A percentile compares a stretch with the other conserved stretches of the same genome.
Evolutionary conservation across 1,139 yeast species (phyloP).

Genomic region (Waltiozyma sp.): DNA sequence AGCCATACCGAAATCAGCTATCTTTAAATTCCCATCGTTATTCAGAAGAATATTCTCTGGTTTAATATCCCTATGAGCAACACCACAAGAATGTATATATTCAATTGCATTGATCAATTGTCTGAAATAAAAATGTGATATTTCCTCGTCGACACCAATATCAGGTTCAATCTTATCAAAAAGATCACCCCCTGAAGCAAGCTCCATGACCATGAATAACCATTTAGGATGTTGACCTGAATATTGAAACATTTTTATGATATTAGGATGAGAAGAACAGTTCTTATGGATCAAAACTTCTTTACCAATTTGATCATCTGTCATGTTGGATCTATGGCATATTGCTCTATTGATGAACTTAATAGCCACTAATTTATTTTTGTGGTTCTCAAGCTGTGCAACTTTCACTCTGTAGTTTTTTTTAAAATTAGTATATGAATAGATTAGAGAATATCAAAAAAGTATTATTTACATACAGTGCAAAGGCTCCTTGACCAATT

Average conservation of each 20-base stretch:
- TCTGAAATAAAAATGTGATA: constrained; percentile 57
- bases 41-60: constrained; percentile 85
- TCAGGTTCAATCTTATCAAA: constrained; percentile 71
- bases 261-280: constrained; percentile 47
- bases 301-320: constrained; percentile 34
- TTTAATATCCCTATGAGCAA: constrained; percentile 82
- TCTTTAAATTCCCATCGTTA: constrained; percentile 46
- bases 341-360: constrained; percentile 42
- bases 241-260: constrained; percentile 35
- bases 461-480: constrained; percentile 23
- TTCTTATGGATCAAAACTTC: constrained; percentile 45
- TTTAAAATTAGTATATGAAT: constrained; percentile 3
- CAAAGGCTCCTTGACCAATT: constrained; percentile 38
- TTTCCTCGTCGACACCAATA: constrained; percentile 51
- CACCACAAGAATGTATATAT: constrained; percentile 56
- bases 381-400: constrained; percentile 22
- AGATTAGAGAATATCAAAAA: background rate
- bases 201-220: constrained; percentile 54
- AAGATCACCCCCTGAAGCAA: constrained; percentile 60
- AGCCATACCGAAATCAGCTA: constrained; percentile 63
- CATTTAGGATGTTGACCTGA: constrained; percentile 41
- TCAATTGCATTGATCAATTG: constrained; percentile 47
- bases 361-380: constrained; percentile 34
- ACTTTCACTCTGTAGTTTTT: constrained; percentile 21
- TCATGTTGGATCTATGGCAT: constrained; percentile 32